Evolutionary conservation across 2,329 filamentous ascomycete genomes (phyloP), one percentile per base, ranked within the genome.

Genomic region (Trichoderma koningii): DNA sequence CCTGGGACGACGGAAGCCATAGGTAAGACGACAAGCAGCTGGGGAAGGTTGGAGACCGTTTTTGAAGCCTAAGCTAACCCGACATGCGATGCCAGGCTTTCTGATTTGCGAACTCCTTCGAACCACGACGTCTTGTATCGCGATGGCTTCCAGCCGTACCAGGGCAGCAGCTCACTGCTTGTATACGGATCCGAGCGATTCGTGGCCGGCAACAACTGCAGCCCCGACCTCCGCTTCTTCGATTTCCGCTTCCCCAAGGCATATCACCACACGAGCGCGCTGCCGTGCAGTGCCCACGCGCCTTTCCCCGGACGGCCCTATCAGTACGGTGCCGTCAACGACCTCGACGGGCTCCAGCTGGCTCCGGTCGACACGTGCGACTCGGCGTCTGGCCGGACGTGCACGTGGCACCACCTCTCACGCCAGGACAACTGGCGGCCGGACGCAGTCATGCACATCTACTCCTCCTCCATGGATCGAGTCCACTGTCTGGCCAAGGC

Each of bases 1-100:
- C 82, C 3, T 86, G 83, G 83, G 79, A 81, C 50, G 82, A 85
- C 62, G 83, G 83, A 9, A 83, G 80, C 0, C 78, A 80, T 61
- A 77, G 80, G 71, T 74, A 66, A 62, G 72, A 53, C 2, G n/a
- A 47, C 15, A 21, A 3, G n/a, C 3, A 61, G 28, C 12, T 7
- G 0, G 17, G 9, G n/a, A n/a, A 38, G n/a, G 0, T 3, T n/a
- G n/a, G n/a, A 34, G 30, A 10, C 2, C 14, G 5, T n/a, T n/a
- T n/a, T 10, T 12, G 2, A 57, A 17, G 1, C 14, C n/a, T n/a
- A n/a, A 45, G 34, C 55, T 53, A 15, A 47, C 47, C 23, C 23
- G 2, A 26, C 42, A 68, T 69, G 42, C 67, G 17, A 12, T 3
- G 2, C 19, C 51, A 79, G 76, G 17, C 79, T 85, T 1, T 76